Evolutionary conservation across 2,329 filamentous ascomycete species (phyloP).

Genomic region (Davidsoniella eucalypti): DNA sequence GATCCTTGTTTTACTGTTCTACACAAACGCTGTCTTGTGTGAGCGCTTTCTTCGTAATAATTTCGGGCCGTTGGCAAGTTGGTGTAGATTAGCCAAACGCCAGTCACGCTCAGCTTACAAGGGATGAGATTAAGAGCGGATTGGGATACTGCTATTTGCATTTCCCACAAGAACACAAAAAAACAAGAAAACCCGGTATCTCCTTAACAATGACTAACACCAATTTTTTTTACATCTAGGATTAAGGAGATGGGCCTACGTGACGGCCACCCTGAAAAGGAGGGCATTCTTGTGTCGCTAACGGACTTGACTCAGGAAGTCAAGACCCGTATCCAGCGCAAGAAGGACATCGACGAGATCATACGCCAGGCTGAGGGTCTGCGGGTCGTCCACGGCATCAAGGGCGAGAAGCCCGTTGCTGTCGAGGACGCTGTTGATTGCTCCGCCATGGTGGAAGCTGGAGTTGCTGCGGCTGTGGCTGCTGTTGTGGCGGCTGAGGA

Average conservation of each 20-base stretch:
- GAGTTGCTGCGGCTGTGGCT: not conserved
- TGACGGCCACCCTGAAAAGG: constrained; percentile 78
- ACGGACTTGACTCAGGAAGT: constrained; percentile 47
- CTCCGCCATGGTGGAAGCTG: not conserved
- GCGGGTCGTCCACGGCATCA: constrained; percentile 30
- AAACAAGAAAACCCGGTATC: no score
- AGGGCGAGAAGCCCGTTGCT: constrained; percentile 17
- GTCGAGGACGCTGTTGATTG: not conserved
- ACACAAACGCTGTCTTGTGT: not conserved
- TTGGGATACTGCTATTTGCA: no score
- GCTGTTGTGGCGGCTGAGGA: not conserved
- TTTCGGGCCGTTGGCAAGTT: no score
- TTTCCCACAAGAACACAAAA: no score
- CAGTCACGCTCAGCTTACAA: no score
- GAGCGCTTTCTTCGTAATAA: not conserved
- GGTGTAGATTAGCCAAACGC: no score
- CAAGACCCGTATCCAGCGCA: constrained; percentile 27
- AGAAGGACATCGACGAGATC: constrained; percentile 28
- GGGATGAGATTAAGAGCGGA: not conserved
- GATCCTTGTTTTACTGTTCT: not conserved
- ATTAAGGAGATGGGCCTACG: constrained; percentile 63
- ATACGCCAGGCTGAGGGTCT: constrained; percentile 28
- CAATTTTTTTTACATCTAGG: constrained; percentile 12
- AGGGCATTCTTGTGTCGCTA: constrained; percentile 59
- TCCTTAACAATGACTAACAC: not conserved